Evolutionary conservation across 1,284 basidiomycete genomes (phyloP), one percentile per base, ranked within the genome.

Genomic region (Omphalotus olearius): DNA sequence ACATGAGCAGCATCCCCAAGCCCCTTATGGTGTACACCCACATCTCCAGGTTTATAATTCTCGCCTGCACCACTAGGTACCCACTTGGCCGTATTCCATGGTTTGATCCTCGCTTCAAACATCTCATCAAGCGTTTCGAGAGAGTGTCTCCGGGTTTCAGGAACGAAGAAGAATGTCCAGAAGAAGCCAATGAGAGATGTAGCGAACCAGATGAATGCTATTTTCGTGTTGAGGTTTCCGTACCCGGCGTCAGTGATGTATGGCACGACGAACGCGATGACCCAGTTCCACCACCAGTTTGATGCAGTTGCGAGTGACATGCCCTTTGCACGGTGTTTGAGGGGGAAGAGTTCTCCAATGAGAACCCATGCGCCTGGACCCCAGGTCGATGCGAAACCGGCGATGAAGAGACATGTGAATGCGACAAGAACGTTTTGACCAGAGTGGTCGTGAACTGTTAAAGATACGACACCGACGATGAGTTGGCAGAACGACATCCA

Each of bases 371-470:
- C 74, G 52, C 76, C 73, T 30, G 60, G 62, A 16, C 59, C 60
- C 70, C 57, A 69, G 59, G 61, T 71, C 16, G 51, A 57, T 10
- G 79, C 79, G 64, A 80, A 81, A 62, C 69, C 74, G 33, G 72
- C 71, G 56, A 78, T 78, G 71, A 78, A 80, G 65, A 82, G 72
- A 67, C 78, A 82, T 45, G 78, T 75, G 60, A 80, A 75, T 1
- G 73, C 73, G 51, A 73, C 66, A 47, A 75, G 64, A 37, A 70
- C 71, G 49, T 69, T 68, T 57, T 73, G 52, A 57, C 69, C 57
- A 60, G 63, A 54, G 44, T 51, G 53, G 47, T 52, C 44, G 3
- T 59, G 55, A 41, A 66, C 60, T 23, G 64, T 64, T 47, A 69
- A 63, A 52, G 69, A 69, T 37, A 67, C 63, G 51, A 69, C 69